A percentile compares a stretch with the other conserved stretches of the same genome.
phyloP scores from a whole-genome alignment of 805 yeast genomes.

The Monosporozyma siamensis region DNA sequence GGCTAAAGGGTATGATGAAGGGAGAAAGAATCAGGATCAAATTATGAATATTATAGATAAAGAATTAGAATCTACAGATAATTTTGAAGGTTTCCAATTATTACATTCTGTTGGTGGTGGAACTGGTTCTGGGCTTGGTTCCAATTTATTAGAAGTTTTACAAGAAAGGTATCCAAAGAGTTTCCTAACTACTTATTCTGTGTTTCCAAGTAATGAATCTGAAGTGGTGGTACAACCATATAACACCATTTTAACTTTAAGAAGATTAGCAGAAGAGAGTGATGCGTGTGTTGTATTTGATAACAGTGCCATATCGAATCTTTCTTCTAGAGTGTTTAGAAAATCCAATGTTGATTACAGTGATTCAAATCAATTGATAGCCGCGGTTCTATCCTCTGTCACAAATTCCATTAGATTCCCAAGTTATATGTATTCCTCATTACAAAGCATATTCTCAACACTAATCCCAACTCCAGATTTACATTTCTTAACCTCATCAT shows the following conservation, averaged over 20 bases:
- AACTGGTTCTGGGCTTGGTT: conserved; percentile 94
- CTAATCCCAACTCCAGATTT: conserved; percentile 78
- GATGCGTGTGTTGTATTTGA: conserved; percentile 88
- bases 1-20: conserved; percentile 83
- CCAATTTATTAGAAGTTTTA: conserved; percentile 64
- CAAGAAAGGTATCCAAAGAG: conserved; percentile 79
- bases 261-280: conserved; percentile 72
- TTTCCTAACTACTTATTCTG: conserved; percentile 72
- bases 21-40: conserved; percentile 58
- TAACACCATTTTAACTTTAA: conserved; percentile 74
- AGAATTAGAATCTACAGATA: conserved; percentile 85
- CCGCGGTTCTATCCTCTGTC: conserved; percentile 73
- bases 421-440: conserved; percentile 78
- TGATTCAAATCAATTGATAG: conserved; percentile 76
- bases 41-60: conserved; percentile 76
- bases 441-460: conserved; percentile 72
- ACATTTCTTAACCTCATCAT: conserved; percentile 65
- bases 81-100: conserved; percentile 81
- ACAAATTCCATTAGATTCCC: conserved; percentile 90
- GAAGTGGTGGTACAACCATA: conserved; percentile 99
- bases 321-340: conserved; percentile 56
- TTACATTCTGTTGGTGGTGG: conserved; percentile 97
- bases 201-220: conserved; percentile 72
- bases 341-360: conserved; percentile 55
- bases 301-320: conserved; percentile 69